Percentiles rank a stretch among this genome's conserved stretches.
Conservation (phyloP, 1,284 basidiomycete species). For the Pterulicium gracile region DNA sequence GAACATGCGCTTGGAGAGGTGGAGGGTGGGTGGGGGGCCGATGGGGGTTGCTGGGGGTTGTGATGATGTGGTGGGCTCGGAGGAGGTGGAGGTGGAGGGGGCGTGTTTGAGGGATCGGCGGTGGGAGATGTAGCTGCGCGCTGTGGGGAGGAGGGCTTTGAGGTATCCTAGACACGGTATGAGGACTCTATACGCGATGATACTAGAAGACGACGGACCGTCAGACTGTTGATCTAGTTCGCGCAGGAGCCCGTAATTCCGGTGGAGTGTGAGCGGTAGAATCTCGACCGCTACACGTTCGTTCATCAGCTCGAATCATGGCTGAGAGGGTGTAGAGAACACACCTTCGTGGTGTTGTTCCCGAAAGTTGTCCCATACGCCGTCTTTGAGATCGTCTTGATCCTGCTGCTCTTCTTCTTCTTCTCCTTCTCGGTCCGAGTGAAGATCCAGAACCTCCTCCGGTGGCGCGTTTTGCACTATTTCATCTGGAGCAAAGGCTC, state of each 20-base stretch:
- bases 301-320: conserved; percentile 1
- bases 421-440: conserved; percentile 10
- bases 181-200: conserved; percentile 22
- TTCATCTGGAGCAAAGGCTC: conserved; percentile 20
- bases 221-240: conserved; percentile 73
- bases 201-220: conserved; percentile 28
- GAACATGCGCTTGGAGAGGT: background rate
- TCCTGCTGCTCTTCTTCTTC: conserved; percentile 17
- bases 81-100: no score
- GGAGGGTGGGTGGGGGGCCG: background rate
- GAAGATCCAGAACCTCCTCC: background rate
- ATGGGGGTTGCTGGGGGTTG: background rate
- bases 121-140: background rate
- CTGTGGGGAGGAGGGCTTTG: background rate
- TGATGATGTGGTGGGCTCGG: background rate
- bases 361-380: conserved; percentile 66
- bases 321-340: conserved; percentile 8
- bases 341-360: conserved; percentile 73
- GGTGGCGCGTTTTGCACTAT: background rate
- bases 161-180: background rate
- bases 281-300: conserved; percentile 66
- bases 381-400: conserved; percentile 15
- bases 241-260: conserved; percentile 69
- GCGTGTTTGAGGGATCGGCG: background rate
- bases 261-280: conserved; percentile 73